A percentile compares a stretch with the other conserved stretches of the same genome.
Conservation (phyloP, 1,139 yeast genomes). For the Zygoascus sp. region DNA sequence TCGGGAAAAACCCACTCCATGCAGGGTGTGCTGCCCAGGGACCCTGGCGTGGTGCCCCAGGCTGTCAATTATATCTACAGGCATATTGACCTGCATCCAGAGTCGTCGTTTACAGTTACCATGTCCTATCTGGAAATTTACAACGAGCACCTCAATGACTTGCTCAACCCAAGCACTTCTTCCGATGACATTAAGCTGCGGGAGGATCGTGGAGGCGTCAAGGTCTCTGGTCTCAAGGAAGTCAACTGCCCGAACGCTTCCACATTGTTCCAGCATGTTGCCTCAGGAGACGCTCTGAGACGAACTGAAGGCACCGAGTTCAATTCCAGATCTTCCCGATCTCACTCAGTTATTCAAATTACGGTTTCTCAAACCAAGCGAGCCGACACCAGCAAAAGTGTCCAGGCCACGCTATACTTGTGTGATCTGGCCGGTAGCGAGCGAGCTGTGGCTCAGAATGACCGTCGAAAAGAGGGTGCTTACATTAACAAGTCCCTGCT, state of each 20-base stretch:
- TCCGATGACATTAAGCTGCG: constrained; percentile 47
- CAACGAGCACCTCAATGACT: constrained; percentile 79
- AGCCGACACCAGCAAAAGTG: constrained; percentile 29
- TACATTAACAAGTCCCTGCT: constrained; percentile 84
- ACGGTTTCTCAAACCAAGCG: constrained; percentile 44
- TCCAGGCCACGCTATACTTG: constrained; percentile 61
- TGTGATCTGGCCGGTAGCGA: constrained; percentile 98
- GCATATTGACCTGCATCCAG: constrained; percentile 37
- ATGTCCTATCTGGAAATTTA: constrained; percentile 84
- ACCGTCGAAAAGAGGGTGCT: constrained; percentile 87
- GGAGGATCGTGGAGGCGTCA: constrained; percentile 66
- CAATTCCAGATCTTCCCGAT: constrained; percentile 77
- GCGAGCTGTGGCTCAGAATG: constrained; percentile 75
- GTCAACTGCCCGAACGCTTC: constrained; percentile 59
- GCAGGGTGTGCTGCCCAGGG: constrained; percentile 60
- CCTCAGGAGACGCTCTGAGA: constrained; percentile 67
- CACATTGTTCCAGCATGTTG: constrained; percentile 75
- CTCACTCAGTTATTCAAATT: constrained; percentile 86
- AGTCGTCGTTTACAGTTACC: constrained; percentile 35
- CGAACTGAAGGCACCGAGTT: constrained; percentile 88
- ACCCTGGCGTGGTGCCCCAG: constrained; percentile 74
- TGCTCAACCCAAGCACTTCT: constrained; percentile 40
- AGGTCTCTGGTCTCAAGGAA: constrained; percentile 68
- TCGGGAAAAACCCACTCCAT: constrained; percentile 91
- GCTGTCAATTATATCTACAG: constrained; percentile 66